Evolutionary conservation across 371 early-diverging fungal genomes (phyloP).

Genomic region (Zancudomyces culisetae): DNA sequence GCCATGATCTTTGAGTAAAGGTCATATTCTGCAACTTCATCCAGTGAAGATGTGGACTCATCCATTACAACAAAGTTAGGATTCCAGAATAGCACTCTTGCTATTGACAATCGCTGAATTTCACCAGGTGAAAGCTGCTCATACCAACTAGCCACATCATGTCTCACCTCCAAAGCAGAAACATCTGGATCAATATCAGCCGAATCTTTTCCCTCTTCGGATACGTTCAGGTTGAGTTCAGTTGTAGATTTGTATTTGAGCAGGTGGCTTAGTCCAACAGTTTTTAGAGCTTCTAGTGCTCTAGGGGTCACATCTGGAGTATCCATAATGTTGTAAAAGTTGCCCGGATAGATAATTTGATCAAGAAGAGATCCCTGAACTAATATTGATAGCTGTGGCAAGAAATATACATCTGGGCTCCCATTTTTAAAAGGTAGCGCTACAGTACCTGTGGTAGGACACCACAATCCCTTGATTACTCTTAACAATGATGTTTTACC

Average conservation of each 20-base stretch:
- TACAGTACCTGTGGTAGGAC: slow-evolving; percentile 26
- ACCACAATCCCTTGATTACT: slow-evolving; percentile 52
- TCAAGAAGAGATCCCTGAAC: slow-evolving; percentile 46
- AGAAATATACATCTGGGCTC: slow-evolving; percentile 29
- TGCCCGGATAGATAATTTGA: slow-evolving; percentile 31
- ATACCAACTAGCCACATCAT: slow-evolving; percentile 24
- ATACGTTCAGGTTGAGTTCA: too few relatives aligned
- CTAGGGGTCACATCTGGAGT: background rate
- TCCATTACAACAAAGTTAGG: slow-evolving; percentile 56
- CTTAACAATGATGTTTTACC: slow-evolving; percentile 42
- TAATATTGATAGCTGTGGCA: slow-evolving; percentile 49
- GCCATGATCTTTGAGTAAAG: slow-evolving; percentile 29
- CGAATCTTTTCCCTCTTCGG: background rate
- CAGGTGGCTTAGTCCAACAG: background rate
- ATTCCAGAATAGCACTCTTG: slow-evolving; percentile 39
- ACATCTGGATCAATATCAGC: background rate
- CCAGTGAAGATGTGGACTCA: slow-evolving; percentile 55
- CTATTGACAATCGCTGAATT: slow-evolving; percentile 48
- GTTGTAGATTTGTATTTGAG: too few relatives aligned
- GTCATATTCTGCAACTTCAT: slow-evolving; percentile 26
- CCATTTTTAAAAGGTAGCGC: slow-evolving; percentile 12
- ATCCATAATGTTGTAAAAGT: background rate
- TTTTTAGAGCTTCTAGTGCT: background rate
- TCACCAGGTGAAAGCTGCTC: slow-evolving; percentile 59
- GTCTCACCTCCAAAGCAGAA: background rate